Conservation (phyloP, 495 filamentous ascomycete species). For the Parachaetomium inaequale region DNA sequence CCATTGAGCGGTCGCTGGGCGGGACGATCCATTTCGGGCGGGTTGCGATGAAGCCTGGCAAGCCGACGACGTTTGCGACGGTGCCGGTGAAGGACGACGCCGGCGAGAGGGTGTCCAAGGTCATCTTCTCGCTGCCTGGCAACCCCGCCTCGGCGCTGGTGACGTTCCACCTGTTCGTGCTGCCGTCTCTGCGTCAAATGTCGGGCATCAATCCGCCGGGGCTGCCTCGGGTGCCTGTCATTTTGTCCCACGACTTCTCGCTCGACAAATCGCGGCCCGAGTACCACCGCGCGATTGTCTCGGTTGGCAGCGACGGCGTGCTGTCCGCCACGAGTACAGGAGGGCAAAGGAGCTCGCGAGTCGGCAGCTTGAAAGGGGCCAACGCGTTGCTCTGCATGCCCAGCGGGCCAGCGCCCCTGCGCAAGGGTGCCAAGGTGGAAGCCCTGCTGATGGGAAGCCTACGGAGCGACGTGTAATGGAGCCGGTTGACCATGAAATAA, state of each 20-base stretch:
- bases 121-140: slow-evolving; percentile 87
- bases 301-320: slow-evolving; percentile 55
- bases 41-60: slow-evolving; percentile 96
- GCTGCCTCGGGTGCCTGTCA: slow-evolving; percentile 67
- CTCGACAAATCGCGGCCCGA: slow-evolving; percentile 74
- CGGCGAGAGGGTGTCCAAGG: slow-evolving; percentile 56
- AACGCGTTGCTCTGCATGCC: slow-evolving; percentile 83
- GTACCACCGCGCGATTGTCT: slow-evolving; percentile 76
- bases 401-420: slow-evolving; percentile 39
- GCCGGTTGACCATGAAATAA: slow-evolving; percentile 7
- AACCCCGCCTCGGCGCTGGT: slow-evolving; percentile 94
- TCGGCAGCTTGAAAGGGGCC: slow-evolving; percentile 82
- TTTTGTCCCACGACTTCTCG: slow-evolving; percentile 64
- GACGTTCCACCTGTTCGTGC: slow-evolving; percentile 88
- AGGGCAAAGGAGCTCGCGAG: slow-evolving; percentile 79
- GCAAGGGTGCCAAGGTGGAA: slow-evolving; percentile 43
- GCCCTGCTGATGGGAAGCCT: slow-evolving; percentile 44
- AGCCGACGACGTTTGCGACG: slow-evolving; percentile 95
- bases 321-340: slow-evolving; percentile 82
- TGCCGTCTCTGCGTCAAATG: slow-evolving; percentile 77
- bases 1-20: slow-evolving; percentile 83
- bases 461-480: slow-evolving; percentile 27
- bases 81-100: slow-evolving; percentile 62
- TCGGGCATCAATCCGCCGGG: slow-evolving; percentile 59
- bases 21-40: slow-evolving; percentile 97